Evolutionary conservation across 208 protist species (phyloP).

Genomic region (Sergeia podlipaevii): DNA sequence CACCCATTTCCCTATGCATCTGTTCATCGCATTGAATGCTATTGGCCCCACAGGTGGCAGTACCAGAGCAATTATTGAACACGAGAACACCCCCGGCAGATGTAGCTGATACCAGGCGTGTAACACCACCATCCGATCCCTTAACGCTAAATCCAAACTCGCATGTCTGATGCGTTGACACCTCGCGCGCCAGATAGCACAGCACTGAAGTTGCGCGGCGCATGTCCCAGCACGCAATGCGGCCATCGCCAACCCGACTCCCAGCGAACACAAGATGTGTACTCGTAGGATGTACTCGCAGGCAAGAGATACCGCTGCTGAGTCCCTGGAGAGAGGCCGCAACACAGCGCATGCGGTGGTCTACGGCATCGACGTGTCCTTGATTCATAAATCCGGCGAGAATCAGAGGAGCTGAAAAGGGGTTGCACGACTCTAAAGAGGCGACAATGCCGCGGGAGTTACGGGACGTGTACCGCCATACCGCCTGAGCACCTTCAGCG

Average conservation of each 20-base stretch:
- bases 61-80: conserved; percentile 9
- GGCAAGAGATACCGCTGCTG: conserved; percentile 12
- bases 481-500: conserved; percentile 29
- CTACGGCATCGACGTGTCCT: conserved; percentile 56
- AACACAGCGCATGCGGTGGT: conserved; percentile 40
- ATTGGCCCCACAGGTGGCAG: not conserved
- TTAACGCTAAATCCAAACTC: conserved; percentile 54
- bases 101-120: conserved; percentile 37
- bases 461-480: conserved; percentile 38
- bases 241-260: conserved; percentile 24
- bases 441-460: conserved; percentile 24
- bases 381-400: conserved; percentile 49
- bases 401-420: conserved; percentile 17
- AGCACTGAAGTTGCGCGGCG: conserved; percentile 29
- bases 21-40: too few relatives aligned
- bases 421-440: conserved; percentile 3
- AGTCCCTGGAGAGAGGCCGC: conserved; percentile 42
- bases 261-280: too few relatives aligned
- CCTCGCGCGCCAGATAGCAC: conserved; percentile 14
- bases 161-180: conserved; percentile 44
- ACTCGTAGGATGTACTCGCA: too few relatives aligned
- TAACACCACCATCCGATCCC: not conserved
- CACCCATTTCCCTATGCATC: conserved; percentile 13
- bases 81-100: conserved; percentile 37
- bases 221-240: conserved; percentile 70